A percentile compares a stretch with the other conserved stretches of the same genome.
phyloP scores from a whole-genome alignment of 768 basidiomycete genomes.

The Cyclocybe aegerita region DNA sequence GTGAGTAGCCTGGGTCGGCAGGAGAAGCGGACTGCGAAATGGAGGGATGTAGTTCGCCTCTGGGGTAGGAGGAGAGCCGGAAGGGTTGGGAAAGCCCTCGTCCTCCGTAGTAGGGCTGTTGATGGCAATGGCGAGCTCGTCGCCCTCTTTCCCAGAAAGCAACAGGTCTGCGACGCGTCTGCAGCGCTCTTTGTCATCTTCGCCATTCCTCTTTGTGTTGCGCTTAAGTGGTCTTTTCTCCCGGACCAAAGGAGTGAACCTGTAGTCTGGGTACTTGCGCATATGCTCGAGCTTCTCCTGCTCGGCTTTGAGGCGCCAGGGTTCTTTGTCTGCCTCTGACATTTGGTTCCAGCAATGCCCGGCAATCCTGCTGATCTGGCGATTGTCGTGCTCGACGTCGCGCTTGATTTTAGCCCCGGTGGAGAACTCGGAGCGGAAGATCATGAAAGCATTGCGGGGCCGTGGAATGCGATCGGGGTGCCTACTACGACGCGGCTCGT shows the following conservation, averaged over 20 bases:
- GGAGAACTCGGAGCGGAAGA: constrained; percentile 62
- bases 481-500: too few species aligned
- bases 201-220: constrained; percentile 51
- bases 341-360: constrained; percentile 56
- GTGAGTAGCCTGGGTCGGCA: constrained; percentile 11
- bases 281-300: constrained; percentile 51
- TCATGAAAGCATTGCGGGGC: constrained; percentile 84
- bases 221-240: constrained; percentile 45
- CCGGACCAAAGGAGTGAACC: constrained; percentile 47
- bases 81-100: neutral
- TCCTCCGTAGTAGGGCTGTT: constrained; percentile 7
- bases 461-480: constrained; percentile 58
- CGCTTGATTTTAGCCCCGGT: constrained; percentile 46
- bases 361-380: constrained; percentile 57
- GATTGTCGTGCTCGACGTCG: constrained; percentile 54
- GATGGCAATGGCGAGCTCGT: constrained; percentile 46
- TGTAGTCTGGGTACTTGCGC: constrained; percentile 51
- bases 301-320: constrained; percentile 52
- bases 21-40: constrained; percentile 30
- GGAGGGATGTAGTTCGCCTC: constrained; percentile 9
- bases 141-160: constrained; percentile 48
- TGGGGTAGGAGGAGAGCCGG: neutral
- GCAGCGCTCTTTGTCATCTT: constrained; percentile 48
- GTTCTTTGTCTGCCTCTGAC: constrained; percentile 45
- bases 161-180: constrained; percentile 49